Conservation (phyloP, 495 filamentous ascomycete species). For the Podospora anserina region DNA sequence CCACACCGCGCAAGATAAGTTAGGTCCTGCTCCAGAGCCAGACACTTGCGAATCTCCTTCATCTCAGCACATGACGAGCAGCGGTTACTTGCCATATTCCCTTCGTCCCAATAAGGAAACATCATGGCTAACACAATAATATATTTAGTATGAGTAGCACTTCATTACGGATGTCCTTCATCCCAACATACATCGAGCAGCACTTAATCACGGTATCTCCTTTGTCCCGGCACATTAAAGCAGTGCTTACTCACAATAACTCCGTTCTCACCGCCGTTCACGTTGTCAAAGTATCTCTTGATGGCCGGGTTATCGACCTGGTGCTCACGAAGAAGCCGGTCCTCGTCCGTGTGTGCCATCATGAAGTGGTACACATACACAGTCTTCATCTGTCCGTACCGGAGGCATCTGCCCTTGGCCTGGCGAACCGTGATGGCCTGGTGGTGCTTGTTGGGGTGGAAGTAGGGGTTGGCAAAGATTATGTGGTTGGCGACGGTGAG, state of each 20-base stretch:
- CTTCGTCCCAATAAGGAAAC: no score
- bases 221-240: no score
- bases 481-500: conserved; percentile 73
- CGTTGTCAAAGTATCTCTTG: conserved; percentile 10
- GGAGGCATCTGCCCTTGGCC: conserved; percentile 64
- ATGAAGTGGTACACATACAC: conserved; percentile 72
- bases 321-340: conserved; percentile 56
- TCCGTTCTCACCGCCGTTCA: not conserved
- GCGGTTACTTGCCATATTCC: no score
- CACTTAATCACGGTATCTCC: no score
- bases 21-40: no score
- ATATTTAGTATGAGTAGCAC: no score
- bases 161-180: no score
- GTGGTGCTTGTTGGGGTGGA: conserved; percentile 48
- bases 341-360: conserved; percentile 63
- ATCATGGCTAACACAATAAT: no score
- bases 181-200: no score
- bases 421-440: conserved; percentile 64
- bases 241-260: not conserved
- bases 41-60: no score
- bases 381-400: conserved; percentile 62
- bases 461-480: conserved; percentile 66
- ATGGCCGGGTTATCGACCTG: not conserved
- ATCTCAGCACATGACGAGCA: no score
- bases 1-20: no score